phyloP scores from a whole-genome alignment of 2,329 filamentous ascomycete species.

The Pyrenophora graminea region DNA sequence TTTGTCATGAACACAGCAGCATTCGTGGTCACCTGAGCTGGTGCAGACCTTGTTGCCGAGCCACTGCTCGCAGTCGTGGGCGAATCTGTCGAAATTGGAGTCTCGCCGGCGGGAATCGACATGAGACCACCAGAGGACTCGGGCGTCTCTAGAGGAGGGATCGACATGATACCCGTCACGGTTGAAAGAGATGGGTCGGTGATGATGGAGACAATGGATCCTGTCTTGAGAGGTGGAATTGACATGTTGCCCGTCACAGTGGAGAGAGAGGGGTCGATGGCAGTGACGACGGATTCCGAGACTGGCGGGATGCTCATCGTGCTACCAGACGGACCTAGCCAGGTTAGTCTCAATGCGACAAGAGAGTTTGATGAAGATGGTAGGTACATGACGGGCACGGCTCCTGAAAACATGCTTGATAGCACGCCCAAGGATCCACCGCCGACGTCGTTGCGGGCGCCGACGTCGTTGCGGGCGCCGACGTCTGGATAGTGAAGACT shows the following conservation, averaged over 20 bases:
- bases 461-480: conserved; percentile 23
- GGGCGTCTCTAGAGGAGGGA: conserved; percentile 26
- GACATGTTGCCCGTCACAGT: conserved; percentile 19
- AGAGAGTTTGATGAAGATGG: not conserved
- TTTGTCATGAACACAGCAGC: conserved; percentile 24
- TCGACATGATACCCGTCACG: conserved; percentile 15
- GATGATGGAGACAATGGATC: conserved; percentile 9
- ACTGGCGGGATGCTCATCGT: conserved; percentile 14
- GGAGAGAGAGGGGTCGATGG: not conserved
- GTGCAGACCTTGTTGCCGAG: conserved; percentile 1
- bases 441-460: conserved; percentile 23
- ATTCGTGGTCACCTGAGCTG: conserved; percentile 17
- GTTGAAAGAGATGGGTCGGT: conserved; percentile 13
- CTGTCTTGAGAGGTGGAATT: not conserved
- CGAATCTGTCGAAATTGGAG: conserved; percentile 18
- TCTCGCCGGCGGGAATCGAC: conserved; percentile 31
- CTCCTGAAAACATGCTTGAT: conserved; percentile 32
- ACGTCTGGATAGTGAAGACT: conserved; percentile 37
- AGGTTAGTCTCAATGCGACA: conserved; percentile 5
- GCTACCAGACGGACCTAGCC: conserved; percentile 12
- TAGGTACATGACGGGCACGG: conserved; percentile 37
- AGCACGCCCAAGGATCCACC: conserved; percentile 23
- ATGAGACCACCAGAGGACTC: conserved; percentile 7
- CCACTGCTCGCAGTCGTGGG: conserved; percentile 1
- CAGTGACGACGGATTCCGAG: not conserved